These are phyloP conservation scores for Hanseniaspora osmophila DNA, from an alignment of 805 yeast genomes.

Conservation along the genomic window DNA sequence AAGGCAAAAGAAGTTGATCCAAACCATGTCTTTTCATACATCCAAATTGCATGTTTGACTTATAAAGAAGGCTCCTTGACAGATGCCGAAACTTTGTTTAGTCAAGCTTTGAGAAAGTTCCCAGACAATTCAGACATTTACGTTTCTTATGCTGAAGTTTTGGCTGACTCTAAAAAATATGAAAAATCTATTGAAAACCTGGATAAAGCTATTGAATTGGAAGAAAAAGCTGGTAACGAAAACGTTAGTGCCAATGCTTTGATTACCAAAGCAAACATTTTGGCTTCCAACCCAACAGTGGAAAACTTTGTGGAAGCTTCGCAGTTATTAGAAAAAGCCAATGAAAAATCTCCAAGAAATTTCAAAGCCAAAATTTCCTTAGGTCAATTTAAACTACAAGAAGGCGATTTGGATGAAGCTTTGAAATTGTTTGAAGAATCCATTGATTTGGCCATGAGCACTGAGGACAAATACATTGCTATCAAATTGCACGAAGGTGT, in stretches of 20 bases:
- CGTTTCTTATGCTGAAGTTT: conserved; percentile 88
- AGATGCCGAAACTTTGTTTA: conserved; percentile 51
- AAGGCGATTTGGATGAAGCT: conserved; percentile 71
- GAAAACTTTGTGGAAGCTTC: conserved; percentile 43
- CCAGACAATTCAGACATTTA: conserved; percentile 85
- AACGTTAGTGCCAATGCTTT: conserved; percentile 83
- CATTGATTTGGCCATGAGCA: conserved; percentile 66
- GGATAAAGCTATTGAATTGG: conserved; percentile 74
- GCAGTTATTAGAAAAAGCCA: conserved; percentile 56
- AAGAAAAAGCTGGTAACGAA: conserved; percentile 42
- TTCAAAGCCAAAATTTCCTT: conserved; percentile 83
- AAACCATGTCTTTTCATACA: conserved; percentile 66
- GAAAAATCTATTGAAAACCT: conserved; percentile 68
- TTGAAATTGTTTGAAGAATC: conserved; percentile 70
- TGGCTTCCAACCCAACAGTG: conserved; percentile 37
- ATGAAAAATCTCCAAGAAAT: conserved; percentile 70
- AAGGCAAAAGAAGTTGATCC: conserved; percentile 65
- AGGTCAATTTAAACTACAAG: conserved; percentile 81
- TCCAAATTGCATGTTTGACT: conserved; percentile 84
- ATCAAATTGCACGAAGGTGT: conserved; percentile 87
- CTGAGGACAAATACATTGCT: conserved; percentile 80
- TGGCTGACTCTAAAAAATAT: conserved; percentile 26
- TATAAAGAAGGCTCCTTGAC: conserved; percentile 59
- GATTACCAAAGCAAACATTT: conserved; percentile 72
- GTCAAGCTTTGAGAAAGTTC: conserved; percentile 56